These are phyloP conservation scores for Sechiopsis laciniata DNA, from an alignment of 306 rosid genomes.

Conservation along the genomic window DNA sequence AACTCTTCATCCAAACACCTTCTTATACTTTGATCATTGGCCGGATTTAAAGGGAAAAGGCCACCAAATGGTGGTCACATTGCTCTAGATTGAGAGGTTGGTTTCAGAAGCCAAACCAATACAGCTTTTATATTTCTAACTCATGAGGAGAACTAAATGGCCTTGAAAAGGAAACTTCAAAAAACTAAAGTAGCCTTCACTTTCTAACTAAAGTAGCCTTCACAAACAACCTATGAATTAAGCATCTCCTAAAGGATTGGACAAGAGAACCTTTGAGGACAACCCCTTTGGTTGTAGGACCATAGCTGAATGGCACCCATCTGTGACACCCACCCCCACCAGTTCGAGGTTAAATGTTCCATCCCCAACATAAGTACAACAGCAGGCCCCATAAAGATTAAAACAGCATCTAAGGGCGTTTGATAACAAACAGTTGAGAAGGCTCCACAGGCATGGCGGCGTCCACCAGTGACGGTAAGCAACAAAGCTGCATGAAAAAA, in stretches of 20 bases:
- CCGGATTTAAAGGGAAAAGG: background rate
- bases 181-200: background rate
- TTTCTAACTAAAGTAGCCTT: constrained; percentile 7
- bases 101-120: background rate
- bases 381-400: constrained; percentile 68
- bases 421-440: constrained; percentile 54
- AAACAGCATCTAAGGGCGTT: constrained; percentile 72
- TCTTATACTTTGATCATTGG: background rate
- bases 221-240: constrained; percentile 1
- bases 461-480: constrained; percentile 41
- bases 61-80: background rate
- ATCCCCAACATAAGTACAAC: constrained; percentile 58
- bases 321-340: constrained; percentile 64
- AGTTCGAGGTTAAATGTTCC: constrained; percentile 41
- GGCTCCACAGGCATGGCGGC: constrained; percentile 62
- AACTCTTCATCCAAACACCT: no score
- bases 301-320: constrained; percentile 66
- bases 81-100: background rate
- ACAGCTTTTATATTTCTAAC: background rate
- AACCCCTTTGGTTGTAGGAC: constrained; percentile 51
- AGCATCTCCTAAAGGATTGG: constrained; percentile 28
- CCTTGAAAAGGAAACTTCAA: background rate
- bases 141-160: background rate
- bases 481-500: constrained; percentile 55
- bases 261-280: constrained; percentile 44